Base-by-base conservation (phyloP, 129 eudicot genomes). In the Centrapalus pauciflorus region DNA sequence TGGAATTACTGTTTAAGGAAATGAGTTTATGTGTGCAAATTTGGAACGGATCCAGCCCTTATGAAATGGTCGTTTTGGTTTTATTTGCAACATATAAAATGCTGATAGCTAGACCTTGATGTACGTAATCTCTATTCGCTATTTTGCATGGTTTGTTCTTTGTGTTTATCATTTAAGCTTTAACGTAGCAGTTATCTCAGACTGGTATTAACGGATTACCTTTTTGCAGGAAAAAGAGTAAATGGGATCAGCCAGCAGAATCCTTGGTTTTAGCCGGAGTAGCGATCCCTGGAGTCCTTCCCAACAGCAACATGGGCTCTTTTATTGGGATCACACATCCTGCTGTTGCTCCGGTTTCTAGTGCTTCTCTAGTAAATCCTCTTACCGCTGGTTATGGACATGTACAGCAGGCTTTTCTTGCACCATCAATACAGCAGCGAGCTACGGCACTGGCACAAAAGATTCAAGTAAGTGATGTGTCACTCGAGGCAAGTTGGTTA, bases 191-290 rank as follows among this genome's bases (percentile, higher is more conserved):
- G 38, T 25, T 5, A 49, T 54, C 34, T 21, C 26, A 17, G 28
- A 30, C 23, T 46, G 41, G 7, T 38, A 56, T 75, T 45, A 32
- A 21, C 67, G 46, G 58, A 19, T 59, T 51, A 34, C 10, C 8
- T 46, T 32, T 61, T 69, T 67, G 57, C 77, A 94, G 99, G 70
- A 89, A 78, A 77, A 89, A 82, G 83, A 84, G 95, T 34, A 88
- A 82, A 71, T 93, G 96, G 98, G 98, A 93, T 80, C 95, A 85
- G 66, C 92, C 98, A 11, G 98, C 85, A 13, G 95, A 88, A 64
- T 79, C 89, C 1, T 68, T 93, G 70, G 78, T 82, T 52, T 67
- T 89, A 45, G 80, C 79, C 17, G 87, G 85, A 75, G 55, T 73
- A 50, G 69, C 82, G 54, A 56, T 80, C 11, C 81, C 89, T 21